Base-by-base conservation (phyloP, 768 basidiomycete genomes). In the Russula vinacea region DNA sequence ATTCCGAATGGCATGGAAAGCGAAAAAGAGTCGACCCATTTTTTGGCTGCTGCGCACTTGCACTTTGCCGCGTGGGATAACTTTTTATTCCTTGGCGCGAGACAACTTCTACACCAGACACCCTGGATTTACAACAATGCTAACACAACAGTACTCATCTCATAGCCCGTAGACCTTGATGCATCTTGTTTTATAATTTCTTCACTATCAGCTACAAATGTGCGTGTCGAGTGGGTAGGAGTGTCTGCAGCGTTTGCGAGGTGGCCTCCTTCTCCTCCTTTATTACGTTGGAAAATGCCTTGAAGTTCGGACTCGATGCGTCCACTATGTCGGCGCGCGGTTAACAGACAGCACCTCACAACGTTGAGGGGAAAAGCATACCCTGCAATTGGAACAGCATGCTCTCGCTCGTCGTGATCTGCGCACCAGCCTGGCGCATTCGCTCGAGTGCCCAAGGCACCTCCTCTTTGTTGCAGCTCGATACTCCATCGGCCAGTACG, bases 401-500 rank as follows among this genome's bases (percentile, higher is more conserved):
- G 62, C 89, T 89, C 72, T 97, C 94, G 71, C 89, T 91, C 0
- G 91, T 92, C 3, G 86, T 85, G 57, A 96, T 79, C 47, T 83
- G 76, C 2, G 85, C 92, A 0, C 94, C 94, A n/a, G 81, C 83
- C 60, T 82, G 81, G 57, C 86, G 84, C 77, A 90, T 81, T 56
- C 83, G 78, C 8, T 81, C 85, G 42, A 94, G 76, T 0, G 93
- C 92, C 67, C 88, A 77, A 16, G 88, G 85, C 0, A 94, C 80
- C 73, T 97, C 94, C 66, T 87, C 87, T 53, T 80, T 79, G 75
- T 94, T 92, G 68, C 83, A 87, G 35, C 88, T 90, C 2, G 90
- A 92, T 17, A 95, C 86, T 17, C 87, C 92, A 70, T 97, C 94
- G 1, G 89, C 91, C 26, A 93, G 76, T 44, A 94, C 80, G 72